Conservation (phyloP, 2,329 filamentous ascomycete species). For the Exophiala spinifera region DNA sequence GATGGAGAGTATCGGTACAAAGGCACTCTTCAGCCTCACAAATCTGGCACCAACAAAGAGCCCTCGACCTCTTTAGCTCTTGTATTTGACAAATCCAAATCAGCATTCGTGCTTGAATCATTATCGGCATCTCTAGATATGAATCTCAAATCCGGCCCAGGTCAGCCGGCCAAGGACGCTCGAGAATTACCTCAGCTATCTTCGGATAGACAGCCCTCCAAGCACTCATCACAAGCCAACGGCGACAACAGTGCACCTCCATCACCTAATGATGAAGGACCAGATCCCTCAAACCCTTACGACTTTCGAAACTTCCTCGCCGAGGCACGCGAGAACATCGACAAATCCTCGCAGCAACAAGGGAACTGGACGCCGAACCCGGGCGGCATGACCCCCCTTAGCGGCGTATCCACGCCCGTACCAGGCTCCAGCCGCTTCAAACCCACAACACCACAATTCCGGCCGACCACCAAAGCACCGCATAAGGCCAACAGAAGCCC, state of each 20-base stretch:
- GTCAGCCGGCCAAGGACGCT: conserved; percentile 13
- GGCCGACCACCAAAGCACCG: conserved; percentile 31
- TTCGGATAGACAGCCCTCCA: conserved; percentile 14
- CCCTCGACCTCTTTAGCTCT: conserved; percentile 49
- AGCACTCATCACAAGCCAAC: conserved; percentile 24
- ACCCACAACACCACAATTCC: conserved; percentile 35
- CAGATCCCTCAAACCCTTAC: conserved; percentile 47
- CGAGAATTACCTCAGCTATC: conserved; percentile 19
- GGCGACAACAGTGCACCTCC: conserved; percentile 26
- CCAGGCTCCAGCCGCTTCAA: conserved; percentile 29
- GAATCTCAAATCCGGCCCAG: conserved; percentile 71
- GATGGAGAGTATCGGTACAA: conserved; percentile 16
- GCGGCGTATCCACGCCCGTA: conserved; percentile 38
- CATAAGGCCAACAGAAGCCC: conserved; percentile 6
- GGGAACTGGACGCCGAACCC: conserved; percentile 26
- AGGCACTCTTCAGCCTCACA: background rate
- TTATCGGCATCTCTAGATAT: conserved; percentile 81
- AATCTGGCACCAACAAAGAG: conserved; percentile 12
- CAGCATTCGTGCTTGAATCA: conserved; percentile 77
- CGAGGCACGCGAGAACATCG: conserved; percentile 37
- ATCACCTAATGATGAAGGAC: conserved; percentile 39
- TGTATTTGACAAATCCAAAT: conserved; percentile 70
- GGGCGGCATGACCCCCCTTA: conserved; percentile 30
- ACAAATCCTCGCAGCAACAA: conserved; percentile 28
- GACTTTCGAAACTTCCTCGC: conserved; percentile 50